phyloP scores from a whole-genome alignment of 352 stramenopile genomes.

The Globisporangium nagaii region DNA sequence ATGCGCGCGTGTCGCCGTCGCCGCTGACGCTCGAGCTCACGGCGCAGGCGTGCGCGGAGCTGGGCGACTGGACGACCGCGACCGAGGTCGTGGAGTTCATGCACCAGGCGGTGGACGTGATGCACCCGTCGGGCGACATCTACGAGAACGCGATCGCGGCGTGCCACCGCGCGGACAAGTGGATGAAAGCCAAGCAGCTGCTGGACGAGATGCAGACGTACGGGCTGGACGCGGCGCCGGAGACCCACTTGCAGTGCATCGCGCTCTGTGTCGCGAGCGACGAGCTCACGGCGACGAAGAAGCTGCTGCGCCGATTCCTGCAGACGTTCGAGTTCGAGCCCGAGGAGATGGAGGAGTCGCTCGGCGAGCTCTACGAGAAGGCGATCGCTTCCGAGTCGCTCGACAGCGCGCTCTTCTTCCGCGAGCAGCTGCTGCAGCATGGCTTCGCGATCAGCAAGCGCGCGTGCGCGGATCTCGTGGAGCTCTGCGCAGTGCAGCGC shows the following conservation, averaged over 20 bases:
- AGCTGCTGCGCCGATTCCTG: slow-evolving; percentile 41
- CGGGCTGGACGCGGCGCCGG: slow-evolving; percentile 40
- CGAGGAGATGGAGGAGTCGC: slow-evolving; percentile 30
- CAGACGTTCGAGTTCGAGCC: slow-evolving; percentile 23
- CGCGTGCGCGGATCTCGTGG: slow-evolving; percentile 37
- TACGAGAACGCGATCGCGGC: slow-evolving; percentile 69
- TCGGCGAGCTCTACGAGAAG: slow-evolving; percentile 35
- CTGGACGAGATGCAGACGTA: slow-evolving; percentile 58
- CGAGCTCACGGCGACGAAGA: slow-evolving; percentile 48
- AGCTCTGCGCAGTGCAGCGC: slow-evolving; percentile 37
- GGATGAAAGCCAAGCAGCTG: slow-evolving; percentile 66
- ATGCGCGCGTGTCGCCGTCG: slow-evolving; percentile 51
- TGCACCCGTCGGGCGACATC: slow-evolving; percentile 58
- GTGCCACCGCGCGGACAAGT: slow-evolving; percentile 47
- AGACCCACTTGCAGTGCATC: slow-evolving; percentile 47
- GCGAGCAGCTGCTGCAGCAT: slow-evolving; percentile 35
- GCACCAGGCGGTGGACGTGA: slow-evolving; percentile 59
- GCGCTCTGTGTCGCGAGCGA: slow-evolving; percentile 38
- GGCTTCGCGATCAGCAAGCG: slow-evolving; percentile 25
- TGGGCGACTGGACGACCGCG: slow-evolving; percentile 47
- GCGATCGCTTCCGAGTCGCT: slow-evolving; percentile 37
- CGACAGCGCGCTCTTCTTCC: slow-evolving; percentile 53
- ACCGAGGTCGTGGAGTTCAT: slow-evolving; percentile 68
- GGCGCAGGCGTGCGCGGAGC: slow-evolving; percentile 43
- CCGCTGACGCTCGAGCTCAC: slow-evolving; percentile 67